Percentiles rank a stretch among this genome's conserved stretches.
phyloP scores from a whole-genome alignment of 2,329 filamentous ascomycete genomes.

The Ceratocystis albifundus region DNA sequence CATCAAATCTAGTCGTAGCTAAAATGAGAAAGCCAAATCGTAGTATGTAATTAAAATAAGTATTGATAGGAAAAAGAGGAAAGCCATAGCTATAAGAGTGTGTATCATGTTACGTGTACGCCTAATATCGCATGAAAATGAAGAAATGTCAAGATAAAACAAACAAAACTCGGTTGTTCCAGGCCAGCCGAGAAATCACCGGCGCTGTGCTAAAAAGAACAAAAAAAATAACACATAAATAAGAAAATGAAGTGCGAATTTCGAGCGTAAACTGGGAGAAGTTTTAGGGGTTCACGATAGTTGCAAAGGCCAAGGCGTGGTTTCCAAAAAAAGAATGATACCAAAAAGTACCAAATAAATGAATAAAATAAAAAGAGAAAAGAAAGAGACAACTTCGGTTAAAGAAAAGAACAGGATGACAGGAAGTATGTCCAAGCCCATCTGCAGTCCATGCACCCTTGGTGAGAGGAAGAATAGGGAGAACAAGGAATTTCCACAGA shows the following conservation, averaged over 20 bases:
- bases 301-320: background rate
- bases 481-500: background rate
- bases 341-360: background rate
- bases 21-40: background rate
- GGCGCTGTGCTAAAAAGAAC: background rate
- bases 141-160: background rate
- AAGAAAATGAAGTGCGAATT: conserved; percentile 11
- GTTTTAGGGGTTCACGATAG: conserved; percentile 4
- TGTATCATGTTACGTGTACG: background rate
- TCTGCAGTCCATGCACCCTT: background rate
- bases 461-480: background rate
- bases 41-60: too few species aligned
- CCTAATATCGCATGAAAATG: conserved; percentile 1
- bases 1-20: background rate
- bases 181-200: conserved; percentile 9
- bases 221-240: background rate
- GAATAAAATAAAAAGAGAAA: background rate
- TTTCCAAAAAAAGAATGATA: background rate
- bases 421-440: background rate
- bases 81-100: background rate
- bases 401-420: background rate
- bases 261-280: background rate
- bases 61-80: background rate
- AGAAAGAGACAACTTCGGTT: background rate
- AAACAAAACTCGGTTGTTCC: background rate